Conservation (phyloP, 768 basidiomycete genomes). For the Lyophyllum atratum region DNA sequence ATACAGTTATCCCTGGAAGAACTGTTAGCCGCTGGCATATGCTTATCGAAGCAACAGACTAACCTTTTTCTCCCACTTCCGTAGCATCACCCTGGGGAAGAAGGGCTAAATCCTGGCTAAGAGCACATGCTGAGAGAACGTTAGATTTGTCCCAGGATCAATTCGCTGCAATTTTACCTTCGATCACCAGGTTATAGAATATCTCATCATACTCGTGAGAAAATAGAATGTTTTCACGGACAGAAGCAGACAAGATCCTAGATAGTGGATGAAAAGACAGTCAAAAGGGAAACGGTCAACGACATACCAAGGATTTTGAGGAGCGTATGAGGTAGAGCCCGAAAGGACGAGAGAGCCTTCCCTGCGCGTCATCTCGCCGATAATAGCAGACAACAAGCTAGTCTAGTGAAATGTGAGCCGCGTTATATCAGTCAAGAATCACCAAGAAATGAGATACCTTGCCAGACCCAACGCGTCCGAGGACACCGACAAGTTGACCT, state of each 20-base stretch:
- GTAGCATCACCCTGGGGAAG: constrained; percentile 83
- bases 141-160: background rate
- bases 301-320: constrained; percentile 81
- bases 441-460: constrained; percentile 51
- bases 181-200: constrained; percentile 81
- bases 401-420: constrained; percentile 42
- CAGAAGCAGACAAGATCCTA: constrained; percentile 83
- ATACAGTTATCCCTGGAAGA: constrained; percentile 55
- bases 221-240: constrained; percentile 92
- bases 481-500: constrained; percentile 82
- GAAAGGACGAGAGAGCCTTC: constrained; percentile 73
- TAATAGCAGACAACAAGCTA: constrained; percentile 75
- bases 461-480: constrained; percentile 90
- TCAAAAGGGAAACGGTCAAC: too few relatives aligned
- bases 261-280: background rate
- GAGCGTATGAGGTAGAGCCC: constrained; percentile 80
- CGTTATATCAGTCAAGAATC: background rate
- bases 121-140: constrained; percentile 68
- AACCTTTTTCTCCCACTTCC: constrained; percentile 85
- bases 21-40: background rate
- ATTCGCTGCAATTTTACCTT: constrained; percentile 49
- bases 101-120: constrained; percentile 77
- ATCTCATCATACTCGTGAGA: constrained; percentile 85
- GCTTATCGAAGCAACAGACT: constrained; percentile 12
- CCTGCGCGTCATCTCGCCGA: constrained; percentile 81